phyloP scores from a whole-genome alignment of 2,329 filamentous ascomycete species.

The Talaromyces marneffei region DNA sequence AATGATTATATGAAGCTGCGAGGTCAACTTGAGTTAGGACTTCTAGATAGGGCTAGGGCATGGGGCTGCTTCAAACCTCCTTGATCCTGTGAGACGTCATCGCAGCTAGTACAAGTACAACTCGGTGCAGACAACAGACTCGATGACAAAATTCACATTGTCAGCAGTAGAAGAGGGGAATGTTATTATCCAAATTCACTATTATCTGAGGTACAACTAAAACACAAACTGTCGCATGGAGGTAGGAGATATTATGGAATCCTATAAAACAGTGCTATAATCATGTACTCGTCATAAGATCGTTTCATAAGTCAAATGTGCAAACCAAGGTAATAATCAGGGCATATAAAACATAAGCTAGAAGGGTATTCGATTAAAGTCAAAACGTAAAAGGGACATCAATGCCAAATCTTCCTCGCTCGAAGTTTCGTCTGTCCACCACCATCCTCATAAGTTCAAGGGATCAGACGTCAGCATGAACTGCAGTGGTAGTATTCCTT shows the following conservation, averaged over 20 bases:
- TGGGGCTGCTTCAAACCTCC: too few relatives aligned
- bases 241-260: not conserved
- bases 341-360: not conserved
- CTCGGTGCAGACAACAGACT: too few relatives aligned
- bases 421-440: not conserved
- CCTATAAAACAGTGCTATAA: not conserved
- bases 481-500: not conserved
- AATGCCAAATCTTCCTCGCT: not conserved
- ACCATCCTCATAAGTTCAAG: not conserved
- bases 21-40: too few relatives aligned
- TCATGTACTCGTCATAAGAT: not conserved
- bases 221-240: not conserved
- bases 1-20: too few relatives aligned
- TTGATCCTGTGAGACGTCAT: too few relatives aligned
- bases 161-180: too few relatives aligned
- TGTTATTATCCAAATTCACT: not conserved
- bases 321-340: not conserved
- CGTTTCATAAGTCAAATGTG: not conserved
- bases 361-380: not conserved
- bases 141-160: too few relatives aligned
- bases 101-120: too few relatives aligned
- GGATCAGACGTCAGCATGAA: constrained; percentile 6
- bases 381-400: not conserved
- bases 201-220: not conserved
- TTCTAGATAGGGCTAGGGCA: too few relatives aligned